Percentiles rank a stretch among this genome's conserved stretches.
Evolutionary conservation across 495 filamentous ascomycete genomes (phyloP).

Genomic region (Penicillium argentinense): DNA sequence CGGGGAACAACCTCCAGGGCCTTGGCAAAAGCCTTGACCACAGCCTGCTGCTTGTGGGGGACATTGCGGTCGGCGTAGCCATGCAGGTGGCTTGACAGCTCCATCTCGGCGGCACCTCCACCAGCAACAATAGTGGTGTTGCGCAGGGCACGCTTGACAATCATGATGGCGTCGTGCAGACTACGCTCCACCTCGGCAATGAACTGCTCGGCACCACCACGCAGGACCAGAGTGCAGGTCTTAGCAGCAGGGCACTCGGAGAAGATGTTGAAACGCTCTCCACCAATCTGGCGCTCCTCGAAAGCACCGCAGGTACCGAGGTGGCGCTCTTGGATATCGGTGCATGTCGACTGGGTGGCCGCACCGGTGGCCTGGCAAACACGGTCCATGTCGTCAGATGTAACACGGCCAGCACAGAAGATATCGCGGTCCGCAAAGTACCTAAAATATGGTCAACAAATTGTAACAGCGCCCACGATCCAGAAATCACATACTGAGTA

Average conservation of each 20-base stretch:
- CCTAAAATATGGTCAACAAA: slow-evolving; percentile 29
- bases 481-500: slow-evolving; percentile 68
- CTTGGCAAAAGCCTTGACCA: slow-evolving; percentile 97
- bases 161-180: slow-evolving; percentile 98
- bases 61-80: slow-evolving; percentile 88
- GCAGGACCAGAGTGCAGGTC: slow-evolving; percentile 93
- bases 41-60: slow-evolving; percentile 90
- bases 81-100: slow-evolving; percentile 89
- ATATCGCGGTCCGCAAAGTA: slow-evolving; percentile 97
- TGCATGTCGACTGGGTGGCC: slow-evolving; percentile 92
- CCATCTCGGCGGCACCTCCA: slow-evolving; percentile 95
- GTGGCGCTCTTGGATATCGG: slow-evolving; percentile 86
- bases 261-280: slow-evolving; percentile 98
- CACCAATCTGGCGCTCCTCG: slow-evolving; percentile 95
- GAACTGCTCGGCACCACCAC: slow-evolving; percentile 97
- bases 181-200: slow-evolving; percentile 97
- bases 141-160: slow-evolving; percentile 94
- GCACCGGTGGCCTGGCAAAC: slow-evolving; percentile 93
- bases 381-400: slow-evolving; percentile 92
- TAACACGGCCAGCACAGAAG: slow-evolving; percentile 95
- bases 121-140: slow-evolving; percentile 93
- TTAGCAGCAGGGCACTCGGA: slow-evolving; percentile 92
- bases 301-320: slow-evolving; percentile 88
- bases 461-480: background rate
- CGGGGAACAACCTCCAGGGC: slow-evolving; percentile 95